A percentile compares a stretch with the other conserved stretches of the same genome.
phyloP scores from a whole-genome alignment of 2,329 filamentous ascomycete genomes.

The Talaromyces marneffei region DNA sequence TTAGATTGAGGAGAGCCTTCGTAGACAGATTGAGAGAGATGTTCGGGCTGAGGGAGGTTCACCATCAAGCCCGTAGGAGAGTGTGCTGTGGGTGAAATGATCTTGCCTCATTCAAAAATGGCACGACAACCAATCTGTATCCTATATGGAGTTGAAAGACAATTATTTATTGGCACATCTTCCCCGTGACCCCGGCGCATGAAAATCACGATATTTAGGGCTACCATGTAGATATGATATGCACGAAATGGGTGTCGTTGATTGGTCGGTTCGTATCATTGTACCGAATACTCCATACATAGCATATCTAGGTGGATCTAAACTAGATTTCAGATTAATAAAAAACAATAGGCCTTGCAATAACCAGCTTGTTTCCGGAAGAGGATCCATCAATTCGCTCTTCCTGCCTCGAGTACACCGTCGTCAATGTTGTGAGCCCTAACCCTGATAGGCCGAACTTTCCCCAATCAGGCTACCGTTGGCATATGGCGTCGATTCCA shows the following conservation, averaged over 20 bases:
- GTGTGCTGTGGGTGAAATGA: too few relatives aligned
- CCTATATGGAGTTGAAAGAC: too few relatives aligned
- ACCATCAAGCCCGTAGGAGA: too few relatives aligned
- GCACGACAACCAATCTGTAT: too few relatives aligned
- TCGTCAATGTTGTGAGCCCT: not conserved
- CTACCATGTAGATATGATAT: not conserved
- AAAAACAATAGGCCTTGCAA: not conserved
- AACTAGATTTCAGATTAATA: not conserved
- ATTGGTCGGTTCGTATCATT: not conserved
- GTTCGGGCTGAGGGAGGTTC: too few relatives aligned
- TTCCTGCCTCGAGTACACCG: not conserved
- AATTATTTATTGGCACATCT: too few relatives aligned
- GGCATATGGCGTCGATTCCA: rapidly evolving
- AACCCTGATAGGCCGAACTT: not conserved
- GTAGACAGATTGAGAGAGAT: too few relatives aligned
- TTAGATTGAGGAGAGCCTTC: too few relatives aligned
- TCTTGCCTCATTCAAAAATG: too few relatives aligned
- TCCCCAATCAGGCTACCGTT: not conserved
- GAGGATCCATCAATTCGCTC: not conserved
- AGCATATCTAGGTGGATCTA: not conserved
- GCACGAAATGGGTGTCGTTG: not conserved
- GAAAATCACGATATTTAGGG: not conserved
- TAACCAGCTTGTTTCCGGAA: not conserved
- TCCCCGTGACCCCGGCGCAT: too few relatives aligned
- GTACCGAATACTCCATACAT: not conserved